Base-by-base conservation (phyloP, 768 basidiomycete genomes). In the Tylopilus sp. region DNA sequence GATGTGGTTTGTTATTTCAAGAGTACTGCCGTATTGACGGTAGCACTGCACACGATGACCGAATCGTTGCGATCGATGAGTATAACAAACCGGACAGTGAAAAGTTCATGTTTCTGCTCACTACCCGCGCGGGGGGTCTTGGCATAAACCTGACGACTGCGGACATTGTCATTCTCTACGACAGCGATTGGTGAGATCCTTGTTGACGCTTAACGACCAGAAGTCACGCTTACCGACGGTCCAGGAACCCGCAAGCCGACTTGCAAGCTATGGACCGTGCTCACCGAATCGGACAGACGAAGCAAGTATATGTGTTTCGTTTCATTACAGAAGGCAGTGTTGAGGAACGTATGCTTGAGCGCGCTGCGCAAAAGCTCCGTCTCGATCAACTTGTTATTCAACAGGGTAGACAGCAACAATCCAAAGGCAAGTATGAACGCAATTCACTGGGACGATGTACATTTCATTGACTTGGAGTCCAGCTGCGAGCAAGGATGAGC, bases 201-300 rank as follows among this genome's bases (percentile, higher is more conserved):
- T 22, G 25, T 20, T 12, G 9, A 7, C 22, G 22, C 25, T 48
- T 9, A 17, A 25, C 23, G 10, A 21, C 17, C 25, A 26, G 22
- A 17, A 47, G 12, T n/a, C 6, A 3, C 30, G 13, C 50, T 56
- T n/a, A 61, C 44, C 41, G 20, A 23, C 41, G 6, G 40, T 18
- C 57, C 36, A 92, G 88, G 93, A 99, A 98, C 68, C 95, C 97
- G 2, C 97, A 99, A 72, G 97, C 95, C 2, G 97, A 99, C 74
- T 71, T 99, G 41, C 97, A 99, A 67, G 97, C 97, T 5, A 98
- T 97, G 95, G 94, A 98, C 64, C 89, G 93, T 51, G 94, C 94
- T 0, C 95, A 99, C 68, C 83, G 95, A 20, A 98, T 99, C 43
- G 95, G 95, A 6, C 95, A 98, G 71, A 97, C 83, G 23, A 85